These are phyloP conservation scores for Kluyveromyces wickerhamii DNA, from an alignment of 805 yeast species.

Conservation along the genomic window DNA sequence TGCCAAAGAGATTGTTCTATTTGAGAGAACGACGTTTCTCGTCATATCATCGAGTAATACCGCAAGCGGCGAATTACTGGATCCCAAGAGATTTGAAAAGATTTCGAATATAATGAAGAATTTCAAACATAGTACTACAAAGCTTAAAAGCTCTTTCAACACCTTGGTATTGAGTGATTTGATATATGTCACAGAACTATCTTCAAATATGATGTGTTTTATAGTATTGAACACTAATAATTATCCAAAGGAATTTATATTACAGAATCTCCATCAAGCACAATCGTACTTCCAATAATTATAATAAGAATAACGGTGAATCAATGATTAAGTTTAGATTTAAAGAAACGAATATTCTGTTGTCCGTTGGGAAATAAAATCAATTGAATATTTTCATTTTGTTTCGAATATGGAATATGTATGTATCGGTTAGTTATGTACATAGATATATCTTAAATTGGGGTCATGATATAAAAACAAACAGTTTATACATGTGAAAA, in stretches of 20 bases:
- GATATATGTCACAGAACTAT: constrained; percentile 45
- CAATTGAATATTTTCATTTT: too few relatives aligned
- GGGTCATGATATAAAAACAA: too few relatives aligned
- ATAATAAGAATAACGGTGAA: not conserved
- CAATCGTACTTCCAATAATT: constrained; percentile 41
- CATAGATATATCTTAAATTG: too few relatives aligned
- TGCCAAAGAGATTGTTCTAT: constrained; percentile 84
- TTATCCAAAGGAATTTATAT: constrained; percentile 32
- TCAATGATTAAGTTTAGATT: too few relatives aligned
- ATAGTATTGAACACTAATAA: constrained; percentile 43
- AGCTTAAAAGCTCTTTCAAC: constrained; percentile 76
- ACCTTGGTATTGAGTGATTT: constrained; percentile 61
- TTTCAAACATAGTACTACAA: constrained; percentile 85
- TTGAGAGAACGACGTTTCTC: constrained; percentile 88
- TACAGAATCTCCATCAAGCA: constrained; percentile 52
- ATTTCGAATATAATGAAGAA: constrained; percentile 90
- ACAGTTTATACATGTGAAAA: too few relatives aligned
- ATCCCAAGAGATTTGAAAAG: constrained; percentile 90
- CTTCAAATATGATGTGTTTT: constrained; percentile 55
- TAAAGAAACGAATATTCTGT: too few relatives aligned
- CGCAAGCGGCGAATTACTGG: constrained; percentile 35
- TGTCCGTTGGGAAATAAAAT: too few relatives aligned
- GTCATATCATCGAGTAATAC: constrained; percentile 39
- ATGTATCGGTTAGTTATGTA: too few relatives aligned
- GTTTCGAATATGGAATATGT: too few relatives aligned